Conservation (phyloP, 2,329 filamentous ascomycete genomes). For the Pyrenochaeta sp. region DNA sequence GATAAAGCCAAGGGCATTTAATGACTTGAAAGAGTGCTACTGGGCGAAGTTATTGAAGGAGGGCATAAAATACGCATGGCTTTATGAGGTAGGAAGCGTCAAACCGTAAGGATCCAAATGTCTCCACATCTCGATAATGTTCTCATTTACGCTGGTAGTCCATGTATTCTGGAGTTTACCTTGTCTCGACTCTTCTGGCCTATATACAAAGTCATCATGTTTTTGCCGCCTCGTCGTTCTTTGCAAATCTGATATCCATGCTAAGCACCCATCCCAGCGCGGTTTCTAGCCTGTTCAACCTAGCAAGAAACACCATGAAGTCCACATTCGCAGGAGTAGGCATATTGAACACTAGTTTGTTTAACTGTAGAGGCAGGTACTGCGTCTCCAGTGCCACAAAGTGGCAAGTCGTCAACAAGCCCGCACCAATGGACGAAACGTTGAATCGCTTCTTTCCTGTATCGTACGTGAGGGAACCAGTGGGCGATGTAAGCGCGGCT, state of each 20-base stretch:
- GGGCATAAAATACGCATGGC: too few species aligned
- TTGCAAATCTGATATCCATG: neutral
- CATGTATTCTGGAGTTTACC: neutral
- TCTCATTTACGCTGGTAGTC: neutral
- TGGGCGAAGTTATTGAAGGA: neutral
- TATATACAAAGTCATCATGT: too few species aligned
- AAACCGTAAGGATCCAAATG: neutral
- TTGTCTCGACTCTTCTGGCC: neutral
- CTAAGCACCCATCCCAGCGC: constrained; percentile 8
- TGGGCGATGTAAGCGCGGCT: constrained; percentile 15
- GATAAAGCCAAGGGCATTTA: neutral
- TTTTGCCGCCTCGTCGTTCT: too few species aligned
- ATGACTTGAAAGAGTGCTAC: neutral
- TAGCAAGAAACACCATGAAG: constrained; percentile 6
- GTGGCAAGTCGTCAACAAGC: constrained; percentile 23
- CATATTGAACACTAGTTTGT: constrained; percentile 15
- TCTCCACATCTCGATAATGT: neutral
- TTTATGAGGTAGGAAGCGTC: neutral
- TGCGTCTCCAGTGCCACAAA: constrained; percentile 19
- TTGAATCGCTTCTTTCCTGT: constrained; percentile 15
- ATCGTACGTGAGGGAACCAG: constrained; percentile 9
- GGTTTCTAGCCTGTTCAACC: constrained; percentile 1
- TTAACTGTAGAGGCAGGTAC: constrained; percentile 16
- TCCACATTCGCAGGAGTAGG: neutral
- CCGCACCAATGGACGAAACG: constrained; percentile 16